Conservation (phyloP, 2,329 filamentous ascomycete species). For the Calonectria fujianensis region DNA sequence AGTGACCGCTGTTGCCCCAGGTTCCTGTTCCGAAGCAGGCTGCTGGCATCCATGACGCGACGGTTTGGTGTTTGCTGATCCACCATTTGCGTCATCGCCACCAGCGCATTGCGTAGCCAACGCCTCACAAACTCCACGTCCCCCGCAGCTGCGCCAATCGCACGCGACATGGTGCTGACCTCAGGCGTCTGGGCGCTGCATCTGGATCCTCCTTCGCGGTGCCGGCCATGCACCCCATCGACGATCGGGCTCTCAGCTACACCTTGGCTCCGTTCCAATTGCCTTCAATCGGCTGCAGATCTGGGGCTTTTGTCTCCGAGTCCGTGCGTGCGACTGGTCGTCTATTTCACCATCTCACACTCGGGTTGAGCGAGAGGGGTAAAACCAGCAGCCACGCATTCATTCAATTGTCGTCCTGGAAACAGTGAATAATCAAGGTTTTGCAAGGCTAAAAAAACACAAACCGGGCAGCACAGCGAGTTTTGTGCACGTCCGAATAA, state of each 20-base stretch:
- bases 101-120: slow-evolving; percentile 12
- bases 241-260: background rate
- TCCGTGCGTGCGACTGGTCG: background rate
- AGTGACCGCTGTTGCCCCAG: background rate
- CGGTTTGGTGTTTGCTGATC: slow-evolving; percentile 2
- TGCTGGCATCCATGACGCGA: slow-evolving; percentile 23
- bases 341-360: background rate
- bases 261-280: background rate
- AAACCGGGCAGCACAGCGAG: background rate
- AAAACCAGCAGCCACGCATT: background rate
- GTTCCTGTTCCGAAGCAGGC: background rate
- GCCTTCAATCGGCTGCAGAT: slow-evolving; percentile 10
- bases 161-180: background rate
- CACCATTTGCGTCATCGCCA: slow-evolving; percentile 23
- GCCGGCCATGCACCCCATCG: slow-evolving; percentile 6
- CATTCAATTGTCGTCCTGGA: background rate
- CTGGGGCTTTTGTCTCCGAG: background rate
- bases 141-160: background rate
- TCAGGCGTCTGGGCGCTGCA: background rate
- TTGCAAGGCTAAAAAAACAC: background rate
- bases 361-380: background rate
- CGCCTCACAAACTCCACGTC: background rate
- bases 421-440: background rate
- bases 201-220: background rate
- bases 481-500: background rate